Conservation (phyloP, 352 stramenopile genomes). For the Globisporangium uncinulatum region DNA sequence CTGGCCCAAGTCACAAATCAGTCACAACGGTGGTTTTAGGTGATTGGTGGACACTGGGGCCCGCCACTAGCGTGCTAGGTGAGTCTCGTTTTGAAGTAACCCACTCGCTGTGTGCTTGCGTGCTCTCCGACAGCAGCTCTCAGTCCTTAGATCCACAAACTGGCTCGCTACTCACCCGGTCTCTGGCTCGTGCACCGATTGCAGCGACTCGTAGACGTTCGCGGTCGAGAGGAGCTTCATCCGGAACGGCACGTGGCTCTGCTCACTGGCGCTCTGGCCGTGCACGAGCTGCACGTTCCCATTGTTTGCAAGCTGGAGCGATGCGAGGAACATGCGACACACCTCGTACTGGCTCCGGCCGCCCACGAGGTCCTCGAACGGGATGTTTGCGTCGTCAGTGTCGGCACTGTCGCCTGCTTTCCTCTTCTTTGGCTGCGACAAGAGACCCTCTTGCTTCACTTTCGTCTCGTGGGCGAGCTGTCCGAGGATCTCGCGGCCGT, state of each 20-base stretch:
- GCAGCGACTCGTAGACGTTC: slow-evolving; percentile 59
- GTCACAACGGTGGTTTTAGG: no score
- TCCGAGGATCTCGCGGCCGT: slow-evolving; percentile 50
- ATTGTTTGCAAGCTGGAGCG: slow-evolving; percentile 88
- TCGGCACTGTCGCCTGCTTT: slow-evolving; percentile 21
- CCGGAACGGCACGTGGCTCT: slow-evolving; percentile 50
- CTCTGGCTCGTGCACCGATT: slow-evolving; percentile 5
- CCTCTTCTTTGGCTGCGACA: slow-evolving; percentile 16
- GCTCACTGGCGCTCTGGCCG: slow-evolving; percentile 50
- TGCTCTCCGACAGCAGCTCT: no score
- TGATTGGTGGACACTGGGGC: no score
- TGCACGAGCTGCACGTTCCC: slow-evolving; percentile 84
- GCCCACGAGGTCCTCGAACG: slow-evolving; percentile 53
- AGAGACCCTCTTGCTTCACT: slow-evolving; percentile 14
- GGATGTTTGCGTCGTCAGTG: slow-evolving; percentile 17
- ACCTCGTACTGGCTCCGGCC: slow-evolving; percentile 72
- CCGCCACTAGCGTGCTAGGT: no score
- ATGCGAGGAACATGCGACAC: slow-evolving; percentile 88
- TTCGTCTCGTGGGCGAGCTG: slow-evolving; percentile 34
- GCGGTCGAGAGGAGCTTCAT: slow-evolving; percentile 60
- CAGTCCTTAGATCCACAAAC: no score
- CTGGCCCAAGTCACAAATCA: no score
- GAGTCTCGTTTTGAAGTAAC: no score
- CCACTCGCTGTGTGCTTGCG: no score
- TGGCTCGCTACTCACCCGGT: no score